Evolutionary conservation across 139 green algal species (phyloP), one percentile per base, ranked within the genome.

Genomic region (Asterochloris sp.): DNA sequence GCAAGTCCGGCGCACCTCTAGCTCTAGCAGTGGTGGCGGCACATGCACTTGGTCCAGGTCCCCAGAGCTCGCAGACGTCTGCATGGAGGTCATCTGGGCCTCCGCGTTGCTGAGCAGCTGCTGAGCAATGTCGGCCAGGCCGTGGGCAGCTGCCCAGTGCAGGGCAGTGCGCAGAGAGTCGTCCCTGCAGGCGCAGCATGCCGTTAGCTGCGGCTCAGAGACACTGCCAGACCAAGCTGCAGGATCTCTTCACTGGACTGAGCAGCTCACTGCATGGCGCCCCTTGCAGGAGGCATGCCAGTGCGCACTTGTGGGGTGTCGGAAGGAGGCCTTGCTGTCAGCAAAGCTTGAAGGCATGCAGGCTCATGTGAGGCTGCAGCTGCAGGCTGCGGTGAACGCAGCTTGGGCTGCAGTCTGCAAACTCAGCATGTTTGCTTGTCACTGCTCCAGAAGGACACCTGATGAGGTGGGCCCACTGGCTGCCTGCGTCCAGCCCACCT

Each of bases 71-170:
- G 63, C 67, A 0, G 63, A 78, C 62, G 86, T 63, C 62, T 69
- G 28, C 73, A 74, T 28, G 15, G 67, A 19, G 16, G 38, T 67
- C 61, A 80, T 78, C 27, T 27, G 28, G 75, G 54, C 60, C 11
- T 61, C 78, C 10, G 71, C 76, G 11, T 75, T 73, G 12, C 73
- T n/a, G 63, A 94, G 27, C 73, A 96, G 86, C 64, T 74, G 8
- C 13, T 82, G 54, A 0, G 60, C 77, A 13, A 90, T 73, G 0
- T 77, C 28, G 12, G 10, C 12, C 6, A 91, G 82, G 1, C 92
- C 92, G 12, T 87, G 78, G 69, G 83, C 82, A 19, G 92, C 91
- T 4, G 93, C 94, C 92, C 92, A 96, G 87, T 97, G 94, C 78
- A 97, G 79, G 9, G 94, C 85, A 0, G 92, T 94, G 54, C 94